A percentile compares a stretch with the other conserved stretches of the same genome.
phyloP scores from a whole-genome alignment of 768 basidiomycete genomes.

The Erythrobasidium yunnanense region DNA sequence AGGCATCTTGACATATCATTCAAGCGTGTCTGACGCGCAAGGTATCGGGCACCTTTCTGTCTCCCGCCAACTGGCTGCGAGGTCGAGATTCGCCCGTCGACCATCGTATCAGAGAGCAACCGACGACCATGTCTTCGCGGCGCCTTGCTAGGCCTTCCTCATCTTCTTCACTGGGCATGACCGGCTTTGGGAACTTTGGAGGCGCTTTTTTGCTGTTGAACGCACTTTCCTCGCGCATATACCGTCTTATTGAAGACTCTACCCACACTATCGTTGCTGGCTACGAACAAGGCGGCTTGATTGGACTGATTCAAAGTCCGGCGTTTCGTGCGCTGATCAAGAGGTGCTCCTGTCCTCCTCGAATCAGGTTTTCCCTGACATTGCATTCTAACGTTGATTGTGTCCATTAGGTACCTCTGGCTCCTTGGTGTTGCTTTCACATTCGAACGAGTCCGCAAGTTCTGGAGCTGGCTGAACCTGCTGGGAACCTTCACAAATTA shows the following conservation, averaged over 20 bases:
- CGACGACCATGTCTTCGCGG: no score
- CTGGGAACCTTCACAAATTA: background rate
- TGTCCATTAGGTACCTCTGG: conserved; percentile 23
- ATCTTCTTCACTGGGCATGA: background rate
- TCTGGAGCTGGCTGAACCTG: conserved; percentile 11
- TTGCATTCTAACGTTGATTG: no score
- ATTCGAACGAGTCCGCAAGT: conserved; percentile 2
- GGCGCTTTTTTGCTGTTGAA: conserved; percentile 21
- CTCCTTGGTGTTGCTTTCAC: background rate
- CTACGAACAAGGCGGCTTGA: conserved; percentile 2
- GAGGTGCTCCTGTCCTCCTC: no score
- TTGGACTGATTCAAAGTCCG: background rate
- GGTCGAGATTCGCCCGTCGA: no score
- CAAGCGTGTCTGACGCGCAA: no score
- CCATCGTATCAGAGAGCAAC: no score
- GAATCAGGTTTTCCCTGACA: no score
- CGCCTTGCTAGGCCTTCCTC: background rate
- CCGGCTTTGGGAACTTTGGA: conserved; percentile 19
- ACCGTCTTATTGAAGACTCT: conserved; percentile 2
- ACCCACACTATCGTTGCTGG: background rate
- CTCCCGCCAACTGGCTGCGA: no score
- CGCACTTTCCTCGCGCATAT: background rate
- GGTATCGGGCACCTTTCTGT: no score
- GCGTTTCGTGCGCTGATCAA: conserved; percentile 6
- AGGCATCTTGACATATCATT: no score